phyloP scores from a whole-genome alignment of 179 eudicot species.

The Camellia oleifera region DNA sequence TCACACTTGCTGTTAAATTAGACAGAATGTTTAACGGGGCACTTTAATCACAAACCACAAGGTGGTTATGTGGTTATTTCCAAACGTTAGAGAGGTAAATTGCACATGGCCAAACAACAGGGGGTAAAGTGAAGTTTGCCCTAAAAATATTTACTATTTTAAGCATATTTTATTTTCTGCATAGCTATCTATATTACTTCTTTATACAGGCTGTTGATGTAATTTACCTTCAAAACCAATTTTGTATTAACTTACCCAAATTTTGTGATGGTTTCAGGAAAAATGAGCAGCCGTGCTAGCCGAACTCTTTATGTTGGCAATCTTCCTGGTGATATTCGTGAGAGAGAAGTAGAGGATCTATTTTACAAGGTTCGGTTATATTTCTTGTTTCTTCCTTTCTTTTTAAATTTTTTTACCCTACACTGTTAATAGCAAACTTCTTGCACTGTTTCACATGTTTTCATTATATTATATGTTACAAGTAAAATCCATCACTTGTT shows the following conservation, averaged over 20 bases:
- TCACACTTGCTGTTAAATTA: no score
- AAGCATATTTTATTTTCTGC: neutral
- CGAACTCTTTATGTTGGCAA: conserved; percentile 82
- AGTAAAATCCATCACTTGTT: neutral
- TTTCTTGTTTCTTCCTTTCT: neutral
- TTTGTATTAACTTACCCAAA: neutral
- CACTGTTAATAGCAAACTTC: neutral
- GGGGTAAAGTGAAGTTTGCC: no score
- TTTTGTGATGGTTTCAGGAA: conserved; percentile 24
- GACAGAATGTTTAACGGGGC: no score
- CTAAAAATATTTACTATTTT: no score
- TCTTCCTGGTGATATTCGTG: conserved; percentile 84
- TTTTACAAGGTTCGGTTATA: conserved; percentile 65
- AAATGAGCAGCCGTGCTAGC: conserved; percentile 56
- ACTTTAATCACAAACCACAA: no score
- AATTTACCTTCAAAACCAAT: neutral
- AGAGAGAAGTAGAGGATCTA: conserved; percentile 83
- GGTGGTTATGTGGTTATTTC: no score
- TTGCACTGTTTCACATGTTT: neutral
- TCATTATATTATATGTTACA: neutral
- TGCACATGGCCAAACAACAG: no score
- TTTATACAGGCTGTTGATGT: neutral
- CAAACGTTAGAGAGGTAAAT: no score
- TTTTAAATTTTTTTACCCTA: neutral
- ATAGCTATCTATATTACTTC: neutral